Conservation (phyloP, 805 yeast species). For the Wickerhamiella sorbophila region DNA sequence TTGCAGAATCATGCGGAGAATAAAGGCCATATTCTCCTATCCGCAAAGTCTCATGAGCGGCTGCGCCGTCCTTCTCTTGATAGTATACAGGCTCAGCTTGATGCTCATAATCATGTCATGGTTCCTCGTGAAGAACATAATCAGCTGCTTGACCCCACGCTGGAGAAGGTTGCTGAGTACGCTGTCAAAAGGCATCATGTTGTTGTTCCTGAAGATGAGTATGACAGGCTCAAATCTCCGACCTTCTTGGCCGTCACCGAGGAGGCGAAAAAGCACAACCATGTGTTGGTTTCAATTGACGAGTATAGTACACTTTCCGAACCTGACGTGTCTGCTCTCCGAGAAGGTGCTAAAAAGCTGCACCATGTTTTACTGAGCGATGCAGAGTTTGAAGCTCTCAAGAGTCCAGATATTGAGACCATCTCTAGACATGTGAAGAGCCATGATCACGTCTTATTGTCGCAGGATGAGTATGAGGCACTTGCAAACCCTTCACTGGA, state of each 20-base stretch:
- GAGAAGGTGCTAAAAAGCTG: neutral
- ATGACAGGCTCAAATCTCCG: conserved; percentile 1
- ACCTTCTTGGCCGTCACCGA: neutral
- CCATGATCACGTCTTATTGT: neutral
- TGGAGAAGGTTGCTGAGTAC: neutral
- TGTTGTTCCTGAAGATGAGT: conserved; percentile 2
- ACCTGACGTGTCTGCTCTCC: neutral
- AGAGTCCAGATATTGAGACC: conserved; percentile 4
- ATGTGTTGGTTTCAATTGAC: neutral
- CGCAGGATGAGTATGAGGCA: conserved; percentile 9
- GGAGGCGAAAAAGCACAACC: neutral
- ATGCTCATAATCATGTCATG: neutral
- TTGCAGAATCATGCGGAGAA: neutral
- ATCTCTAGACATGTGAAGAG: conserved; percentile 3
- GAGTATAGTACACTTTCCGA: conserved; percentile 2
- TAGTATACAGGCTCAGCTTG: neutral
- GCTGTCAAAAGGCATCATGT: neutral
- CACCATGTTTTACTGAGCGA: neutral
- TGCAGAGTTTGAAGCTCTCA: neutral
- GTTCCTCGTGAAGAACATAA: neutral
- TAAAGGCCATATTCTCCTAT: conserved; percentile 14
- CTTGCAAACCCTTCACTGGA: conserved; percentile 13
- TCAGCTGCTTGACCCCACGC: neutral
- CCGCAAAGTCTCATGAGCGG: conserved; percentile 8
- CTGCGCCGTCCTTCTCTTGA: conserved; percentile 8